Evolutionary conservation across 2,329 filamentous ascomycete genomes (phyloP).

Genomic region (Ceratocystis eucalypticola): DNA sequence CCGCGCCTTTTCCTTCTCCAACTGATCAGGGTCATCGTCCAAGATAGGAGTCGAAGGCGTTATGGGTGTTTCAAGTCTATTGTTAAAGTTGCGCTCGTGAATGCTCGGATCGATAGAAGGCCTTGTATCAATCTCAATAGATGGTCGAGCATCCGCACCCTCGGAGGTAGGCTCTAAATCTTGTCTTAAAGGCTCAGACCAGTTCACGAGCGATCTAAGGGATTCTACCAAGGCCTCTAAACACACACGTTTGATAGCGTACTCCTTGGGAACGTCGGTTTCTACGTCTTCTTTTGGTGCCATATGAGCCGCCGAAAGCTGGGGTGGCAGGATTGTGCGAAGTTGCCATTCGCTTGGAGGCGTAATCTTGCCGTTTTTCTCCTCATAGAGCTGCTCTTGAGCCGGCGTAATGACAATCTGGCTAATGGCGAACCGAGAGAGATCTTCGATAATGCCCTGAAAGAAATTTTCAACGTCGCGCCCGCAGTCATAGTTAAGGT

Average conservation of each 20-base stretch:
- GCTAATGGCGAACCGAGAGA: slow-evolving; percentile 73
- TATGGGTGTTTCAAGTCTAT: slow-evolving; percentile 39
- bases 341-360: slow-evolving; percentile 68
- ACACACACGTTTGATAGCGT: slow-evolving; percentile 78
- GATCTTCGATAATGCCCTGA: slow-evolving; percentile 83
- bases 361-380: slow-evolving; percentile 51
- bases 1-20: slow-evolving; percentile 88
- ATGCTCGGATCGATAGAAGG: slow-evolving; percentile 56
- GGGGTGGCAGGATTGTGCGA: slow-evolving; percentile 71
- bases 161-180: slow-evolving; percentile 33
- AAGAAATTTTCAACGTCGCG: slow-evolving; percentile 94
- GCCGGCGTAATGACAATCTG: slow-evolving; percentile 60
- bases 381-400: slow-evolving; percentile 79
- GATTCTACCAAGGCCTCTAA: slow-evolving; percentile 82
- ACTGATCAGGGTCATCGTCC: slow-evolving; percentile 82
- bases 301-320: slow-evolving; percentile 68
- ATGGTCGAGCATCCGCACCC: slow-evolving; percentile 29
- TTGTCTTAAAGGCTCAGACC: slow-evolving; percentile 56
- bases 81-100: slow-evolving; percentile 42
- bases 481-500: slow-evolving; percentile 97
- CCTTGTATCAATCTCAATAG: slow-evolving; percentile 35
- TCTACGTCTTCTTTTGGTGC: slow-evolving; percentile 46
- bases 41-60: slow-evolving; percentile 51
- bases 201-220: slow-evolving; percentile 78
- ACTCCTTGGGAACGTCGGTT: slow-evolving; percentile 70